Conservation (phyloP, 2,329 filamentous ascomycete genomes). For the Cercospora zeae-maydis region DNA sequence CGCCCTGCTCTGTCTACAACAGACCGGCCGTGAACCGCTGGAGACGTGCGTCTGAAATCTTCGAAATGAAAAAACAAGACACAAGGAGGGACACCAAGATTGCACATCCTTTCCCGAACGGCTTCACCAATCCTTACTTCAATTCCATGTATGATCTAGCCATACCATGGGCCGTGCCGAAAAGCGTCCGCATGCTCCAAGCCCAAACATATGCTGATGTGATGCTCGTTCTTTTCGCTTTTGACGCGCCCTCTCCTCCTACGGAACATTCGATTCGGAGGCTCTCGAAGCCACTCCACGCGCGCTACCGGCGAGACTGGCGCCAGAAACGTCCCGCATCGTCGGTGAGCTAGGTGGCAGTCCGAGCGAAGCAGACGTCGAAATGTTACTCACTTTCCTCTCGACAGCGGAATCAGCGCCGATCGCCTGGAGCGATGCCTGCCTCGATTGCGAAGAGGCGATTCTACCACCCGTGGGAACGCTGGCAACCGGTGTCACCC, state of each 20-base stretch:
- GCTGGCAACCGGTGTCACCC: slow-evolving; percentile 36
- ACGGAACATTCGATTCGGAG: slow-evolving; percentile 2
- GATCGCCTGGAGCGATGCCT: slow-evolving; percentile 12
- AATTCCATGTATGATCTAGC: too few relatives aligned
- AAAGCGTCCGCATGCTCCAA: not conserved
- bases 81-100: not conserved
- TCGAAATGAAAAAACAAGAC: not conserved
- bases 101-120: not conserved
- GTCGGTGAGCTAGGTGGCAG: not conserved
- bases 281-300: not conserved
- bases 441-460: slow-evolving; percentile 15
- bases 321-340: slow-evolving; percentile 1
- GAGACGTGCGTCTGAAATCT: not conserved
- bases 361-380: not conserved
- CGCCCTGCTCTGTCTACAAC: not conserved
- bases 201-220: not conserved
- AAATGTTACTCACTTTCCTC: slow-evolving; percentile 20
- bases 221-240: slow-evolving; percentile 1
- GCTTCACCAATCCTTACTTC: not conserved
- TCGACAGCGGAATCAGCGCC: slow-evolving; percentile 13
- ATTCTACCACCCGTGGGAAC: slow-evolving; percentile 34
- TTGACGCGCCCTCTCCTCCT: slow-evolving; percentile 2
- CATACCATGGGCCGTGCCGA: not conserved
- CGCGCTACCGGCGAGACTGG: not conserved
- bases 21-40: not conserved